Conservation (phyloP, 1,284 basidiomycete genomes). For the Sporisorium reilianum region DNA sequence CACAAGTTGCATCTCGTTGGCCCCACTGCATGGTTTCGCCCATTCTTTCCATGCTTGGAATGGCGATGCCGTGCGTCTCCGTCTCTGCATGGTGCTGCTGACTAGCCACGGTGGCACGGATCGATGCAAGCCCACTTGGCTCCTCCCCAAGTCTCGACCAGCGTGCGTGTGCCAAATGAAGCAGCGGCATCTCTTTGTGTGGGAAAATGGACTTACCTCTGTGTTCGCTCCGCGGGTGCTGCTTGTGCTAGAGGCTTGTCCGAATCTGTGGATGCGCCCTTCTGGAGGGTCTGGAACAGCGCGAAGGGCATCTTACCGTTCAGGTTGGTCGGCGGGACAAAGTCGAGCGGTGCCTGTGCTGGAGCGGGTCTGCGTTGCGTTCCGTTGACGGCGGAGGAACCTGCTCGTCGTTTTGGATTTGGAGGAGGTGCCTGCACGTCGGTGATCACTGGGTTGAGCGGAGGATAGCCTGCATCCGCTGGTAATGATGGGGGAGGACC, state of each 20-base stretch:
- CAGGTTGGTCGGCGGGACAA: slow-evolving; percentile 29
- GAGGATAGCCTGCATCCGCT: slow-evolving; percentile 38
- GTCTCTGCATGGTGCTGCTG: slow-evolving; percentile 1
- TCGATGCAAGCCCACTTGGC: background rate
- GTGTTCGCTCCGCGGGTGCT: slow-evolving; percentile 1
- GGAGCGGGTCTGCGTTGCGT: slow-evolving; percentile 16
- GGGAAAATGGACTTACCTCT: slow-evolving; percentile 24
- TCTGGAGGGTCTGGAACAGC: slow-evolving; percentile 39
- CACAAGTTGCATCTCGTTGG: background rate
- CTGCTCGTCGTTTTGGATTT: slow-evolving; percentile 19
- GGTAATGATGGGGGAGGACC: slow-evolving; percentile 51
- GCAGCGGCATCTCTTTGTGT: background rate
- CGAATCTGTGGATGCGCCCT: background rate
- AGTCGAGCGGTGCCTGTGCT: slow-evolving; percentile 22
- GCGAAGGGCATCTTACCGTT: slow-evolving; percentile 54
- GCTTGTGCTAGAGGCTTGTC: background rate
- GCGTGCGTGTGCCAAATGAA: background rate
- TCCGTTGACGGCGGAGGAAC: slow-evolving; percentile 14
- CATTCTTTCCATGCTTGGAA: background rate
- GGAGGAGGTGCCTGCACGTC: slow-evolving; percentile 16
- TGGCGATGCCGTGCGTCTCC: background rate
- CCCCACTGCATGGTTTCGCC: background rate
- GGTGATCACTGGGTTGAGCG: slow-evolving; percentile 36
- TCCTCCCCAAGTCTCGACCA: background rate
- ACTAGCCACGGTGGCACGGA: too few relatives aligned